Evolutionary conservation across 2,329 filamentous ascomycete species (phyloP).

Genomic region (Allantophomopsis cytisporea): DNA sequence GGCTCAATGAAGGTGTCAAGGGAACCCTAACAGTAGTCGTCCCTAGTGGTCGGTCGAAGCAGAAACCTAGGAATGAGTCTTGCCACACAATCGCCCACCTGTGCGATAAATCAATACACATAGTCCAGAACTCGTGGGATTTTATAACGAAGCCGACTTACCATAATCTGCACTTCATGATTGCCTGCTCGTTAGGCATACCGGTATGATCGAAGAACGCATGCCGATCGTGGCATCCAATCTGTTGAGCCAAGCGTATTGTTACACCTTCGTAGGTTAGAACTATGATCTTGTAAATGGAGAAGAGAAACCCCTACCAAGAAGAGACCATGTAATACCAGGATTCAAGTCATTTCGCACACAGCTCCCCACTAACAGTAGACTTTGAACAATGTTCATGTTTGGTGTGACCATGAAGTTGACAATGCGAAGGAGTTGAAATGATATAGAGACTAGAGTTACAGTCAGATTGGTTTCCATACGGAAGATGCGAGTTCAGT

Average conservation of each 20-base stretch:
- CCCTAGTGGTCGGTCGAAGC: neutral
- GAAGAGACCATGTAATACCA: slow-evolving; percentile 1
- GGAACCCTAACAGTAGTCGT: neutral
- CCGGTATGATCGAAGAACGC: neutral
- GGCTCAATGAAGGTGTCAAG: neutral
- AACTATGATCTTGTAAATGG: neutral
- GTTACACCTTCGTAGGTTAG: neutral
- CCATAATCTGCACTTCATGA: slow-evolving; percentile 1
- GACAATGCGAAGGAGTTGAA: neutral
- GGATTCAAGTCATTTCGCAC: slow-evolving; percentile 1
- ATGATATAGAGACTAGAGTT: slow-evolving; percentile 1
- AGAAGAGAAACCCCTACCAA: neutral
- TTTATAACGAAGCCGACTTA: neutral
- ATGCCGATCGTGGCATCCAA: slow-evolving; percentile 1
- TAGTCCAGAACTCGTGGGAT: neutral
- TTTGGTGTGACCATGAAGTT: slow-evolving; percentile 1
- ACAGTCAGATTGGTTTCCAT: neutral
- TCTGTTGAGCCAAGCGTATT: slow-evolving; percentile 1
- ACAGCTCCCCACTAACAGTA: slow-evolving; percentile 1
- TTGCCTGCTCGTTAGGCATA: neutral
- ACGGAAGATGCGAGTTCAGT: neutral
- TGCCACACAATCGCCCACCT: slow-evolving; percentile 2
- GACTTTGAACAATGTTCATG: neutral
- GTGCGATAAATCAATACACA: neutral
- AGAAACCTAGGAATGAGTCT: slow-evolving; percentile 1